Conservation (phyloP, 768 basidiomycete species). For the Lactifluus rugatus region DNA sequence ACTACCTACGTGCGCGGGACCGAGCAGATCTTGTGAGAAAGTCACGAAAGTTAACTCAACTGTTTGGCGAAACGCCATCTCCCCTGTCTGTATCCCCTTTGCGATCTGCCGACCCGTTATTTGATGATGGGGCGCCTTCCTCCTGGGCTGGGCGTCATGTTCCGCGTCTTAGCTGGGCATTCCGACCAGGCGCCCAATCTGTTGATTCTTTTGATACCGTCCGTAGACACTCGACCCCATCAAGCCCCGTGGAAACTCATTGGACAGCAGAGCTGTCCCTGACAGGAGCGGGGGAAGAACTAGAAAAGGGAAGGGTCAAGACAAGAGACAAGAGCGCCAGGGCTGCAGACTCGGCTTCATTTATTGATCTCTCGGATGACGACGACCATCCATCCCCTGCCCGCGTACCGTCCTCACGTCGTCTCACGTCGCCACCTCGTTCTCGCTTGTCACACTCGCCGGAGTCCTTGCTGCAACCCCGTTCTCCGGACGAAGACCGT, state of each 20-base stretch:
- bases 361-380: slow-evolving; percentile 65
- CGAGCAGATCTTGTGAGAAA: slow-evolving; percentile 66
- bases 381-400: slow-evolving; percentile 29
- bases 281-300: slow-evolving; percentile 5
- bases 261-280: slow-evolving; percentile 3
- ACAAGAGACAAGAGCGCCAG: slow-evolving; percentile 1
- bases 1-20: slow-evolving; percentile 51
- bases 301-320: neutral
- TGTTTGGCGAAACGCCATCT: slow-evolving; percentile 61
- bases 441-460: slow-evolving; percentile 39
- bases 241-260: slow-evolving; percentile 38
- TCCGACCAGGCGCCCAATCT: neutral
- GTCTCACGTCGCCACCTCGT: slow-evolving; percentile 16
- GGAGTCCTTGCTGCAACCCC: slow-evolving; percentile 29
- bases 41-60: slow-evolving; percentile 67
- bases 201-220: slow-evolving; percentile 16
- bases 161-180: neutral
- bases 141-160: neutral
- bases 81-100: slow-evolving; percentile 2
- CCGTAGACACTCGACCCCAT: slow-evolving; percentile 48
- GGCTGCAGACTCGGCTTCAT: slow-evolving; percentile 29
- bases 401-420: neutral
- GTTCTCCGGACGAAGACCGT: slow-evolving; percentile 50
- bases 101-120: slow-evolving; percentile 2
- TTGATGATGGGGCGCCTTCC: neutral